Percentiles rank a stretch among this genome's conserved stretches.
These are phyloP conservation scores for Ustilago loliicola DNA, from an alignment of 1,284 basidiomycete genomes.

Conservation along the genomic window DNA sequence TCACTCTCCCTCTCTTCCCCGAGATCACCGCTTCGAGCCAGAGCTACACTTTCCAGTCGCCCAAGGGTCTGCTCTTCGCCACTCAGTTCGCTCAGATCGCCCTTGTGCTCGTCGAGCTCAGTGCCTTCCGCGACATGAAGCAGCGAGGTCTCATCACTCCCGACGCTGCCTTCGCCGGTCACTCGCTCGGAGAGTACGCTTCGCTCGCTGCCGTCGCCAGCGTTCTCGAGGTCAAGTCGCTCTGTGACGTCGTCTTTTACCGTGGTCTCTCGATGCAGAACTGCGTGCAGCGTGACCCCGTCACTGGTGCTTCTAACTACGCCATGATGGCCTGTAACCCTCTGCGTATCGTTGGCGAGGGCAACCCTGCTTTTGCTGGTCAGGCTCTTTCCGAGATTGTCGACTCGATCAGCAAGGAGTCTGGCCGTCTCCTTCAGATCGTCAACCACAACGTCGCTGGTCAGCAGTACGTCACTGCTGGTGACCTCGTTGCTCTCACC, in stretches of 20 bases:
- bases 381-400: slow-evolving; percentile 90
- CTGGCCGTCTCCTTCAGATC: slow-evolving; percentile 88
- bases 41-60: slow-evolving; percentile 93
- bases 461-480: slow-evolving; percentile 84
- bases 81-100: slow-evolving; percentile 99
- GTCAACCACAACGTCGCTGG: slow-evolving; percentile 89
- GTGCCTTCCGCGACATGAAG: slow-evolving; percentile 98
- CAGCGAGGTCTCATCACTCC: slow-evolving; percentile 92
- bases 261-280: slow-evolving; percentile 93
- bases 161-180: slow-evolving; percentile 93
- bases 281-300: slow-evolving; percentile 55
- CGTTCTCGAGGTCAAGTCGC: slow-evolving; percentile 92
- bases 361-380: slow-evolving; percentile 79
- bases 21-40: slow-evolving; percentile 62
- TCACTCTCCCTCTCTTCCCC: slow-evolving; percentile 65
- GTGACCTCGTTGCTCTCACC: slow-evolving; percentile 91
- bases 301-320: slow-evolving; percentile 74
- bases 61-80: slow-evolving; percentile 92
- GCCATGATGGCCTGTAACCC: slow-evolving; percentile 99
- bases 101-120: slow-evolving; percentile 92
- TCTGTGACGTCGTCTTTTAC: slow-evolving; percentile 98
- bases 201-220: slow-evolving; percentile 96
- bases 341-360: slow-evolving; percentile 79
- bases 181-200: slow-evolving; percentile 98
- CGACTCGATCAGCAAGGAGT: slow-evolving; percentile 75